Evolutionary conservation across 148 eudicot species (phyloP), one percentile per base, ranked within the genome.

Genomic region (Hydrangea macrophylla): DNA sequence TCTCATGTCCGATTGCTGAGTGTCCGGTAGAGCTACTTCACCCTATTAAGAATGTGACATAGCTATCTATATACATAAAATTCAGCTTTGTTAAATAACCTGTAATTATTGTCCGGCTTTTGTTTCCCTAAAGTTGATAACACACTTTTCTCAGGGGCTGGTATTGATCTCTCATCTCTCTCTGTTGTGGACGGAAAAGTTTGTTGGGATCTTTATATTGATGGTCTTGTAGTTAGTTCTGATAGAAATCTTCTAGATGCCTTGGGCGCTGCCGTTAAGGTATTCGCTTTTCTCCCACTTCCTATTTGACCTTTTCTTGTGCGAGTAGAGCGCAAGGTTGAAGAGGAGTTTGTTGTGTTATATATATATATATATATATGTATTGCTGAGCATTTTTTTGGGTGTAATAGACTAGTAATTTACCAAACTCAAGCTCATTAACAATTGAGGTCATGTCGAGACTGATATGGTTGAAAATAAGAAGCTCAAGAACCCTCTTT

Each of bases 121-220:
- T 22, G 15, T 30, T 53, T 33, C 10, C 12, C 23, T 32, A 2
- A 33, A 10, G 18, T 27, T 55, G 10, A 24, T 44, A 64, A 24
- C 51, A 10, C 37, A n/a, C 58, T 69, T 78, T 13, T 73, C 60
- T 74, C 81, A 94, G 99, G 97, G 32, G 93, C 96, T 76, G 97
- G 90, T 58, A 91, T 95, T 72, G 96, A 91, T 78, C 92, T 83
- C 66, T 84, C 92, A 12, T 89, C 93, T 69, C 82, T 95, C 35
- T 83, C 84, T 57, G 86, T 95, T 40, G 86, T 84, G 67, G 90
- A 86, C 62, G 93, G 93, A 48, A 91, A 91, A 79, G 74, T 86
- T 40, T 95, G 99, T 76, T 95, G 99, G 99, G 99, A 95, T 83
- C 88, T 91, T 55, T 95, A 95, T 64, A 87, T 91, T 24, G 97